These are phyloP conservation scores for Gracilaria caudata DNA, from an alignment of 23 red algal species.

Conservation along the genomic window DNA sequence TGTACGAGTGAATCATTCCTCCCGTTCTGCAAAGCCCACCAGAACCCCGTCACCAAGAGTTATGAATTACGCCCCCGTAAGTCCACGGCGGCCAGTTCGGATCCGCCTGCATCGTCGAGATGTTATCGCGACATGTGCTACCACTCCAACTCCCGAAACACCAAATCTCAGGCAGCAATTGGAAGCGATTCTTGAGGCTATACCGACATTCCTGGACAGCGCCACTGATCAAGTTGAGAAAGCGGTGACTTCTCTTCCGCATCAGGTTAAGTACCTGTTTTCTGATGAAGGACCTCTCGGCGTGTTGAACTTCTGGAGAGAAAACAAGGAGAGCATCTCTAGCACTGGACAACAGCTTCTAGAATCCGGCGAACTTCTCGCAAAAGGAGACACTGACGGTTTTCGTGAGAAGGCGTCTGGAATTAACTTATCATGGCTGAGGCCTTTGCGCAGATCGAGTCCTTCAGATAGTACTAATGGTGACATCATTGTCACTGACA, in stretches of 20 bases:
- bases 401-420: slow-evolving; percentile 46
- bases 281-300: slow-evolving; percentile 45
- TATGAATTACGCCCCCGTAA: neutral
- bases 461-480: neutral
- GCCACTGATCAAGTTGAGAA: slow-evolving; percentile 8
- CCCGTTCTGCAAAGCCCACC: neutral
- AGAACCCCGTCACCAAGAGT: neutral
- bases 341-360: slow-evolving; percentile 23
- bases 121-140: neutral
- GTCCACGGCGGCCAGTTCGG: slow-evolving; percentile 25
- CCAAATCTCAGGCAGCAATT: slow-evolving; percentile 21
- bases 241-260: neutral
- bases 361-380: slow-evolving; percentile 30
- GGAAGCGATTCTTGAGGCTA: slow-evolving; percentile 33
- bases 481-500: neutral
- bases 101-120: neutral
- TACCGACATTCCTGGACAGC: slow-evolving; percentile 33
- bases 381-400: slow-evolving; percentile 19
- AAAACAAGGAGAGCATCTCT: slow-evolving; percentile 41
- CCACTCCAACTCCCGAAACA: slow-evolving; percentile 9
- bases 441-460: neutral
- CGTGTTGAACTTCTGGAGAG: slow-evolving; percentile 47
- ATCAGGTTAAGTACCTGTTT: slow-evolving; percentile 36
- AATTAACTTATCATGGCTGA: slow-evolving; percentile 42
- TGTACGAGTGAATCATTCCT: neutral